Conservation (phyloP, 106 monocot species). For the Allium fistulosum region DNA sequence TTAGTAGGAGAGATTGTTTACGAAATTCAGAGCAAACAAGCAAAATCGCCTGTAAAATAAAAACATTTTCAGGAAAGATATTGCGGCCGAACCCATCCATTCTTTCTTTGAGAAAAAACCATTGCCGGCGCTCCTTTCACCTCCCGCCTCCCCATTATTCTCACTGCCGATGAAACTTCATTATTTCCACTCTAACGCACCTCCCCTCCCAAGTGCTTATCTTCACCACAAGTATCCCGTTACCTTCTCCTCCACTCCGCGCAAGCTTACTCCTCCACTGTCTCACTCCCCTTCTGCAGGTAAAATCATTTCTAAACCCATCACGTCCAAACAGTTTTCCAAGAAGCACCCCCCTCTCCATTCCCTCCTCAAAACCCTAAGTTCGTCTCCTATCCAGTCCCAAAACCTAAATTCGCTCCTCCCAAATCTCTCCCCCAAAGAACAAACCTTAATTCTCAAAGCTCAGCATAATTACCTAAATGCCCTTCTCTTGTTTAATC, state of each 20-base stretch:
- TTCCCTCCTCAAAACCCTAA: slow-evolving; percentile 13
- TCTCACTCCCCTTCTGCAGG: not conserved
- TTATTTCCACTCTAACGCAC: not conserved
- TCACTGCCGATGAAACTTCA: slow-evolving; percentile 7
- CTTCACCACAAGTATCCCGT: not conserved
- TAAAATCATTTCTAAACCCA: slow-evolving; percentile 6
- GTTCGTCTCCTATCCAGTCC: not conserved
- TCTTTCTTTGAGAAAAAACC: not conserved
- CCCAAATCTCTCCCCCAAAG: slow-evolving; percentile 38
- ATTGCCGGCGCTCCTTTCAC: not conserved
- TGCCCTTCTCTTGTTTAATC: slow-evolving; percentile 38
- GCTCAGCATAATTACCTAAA: slow-evolving; percentile 39
- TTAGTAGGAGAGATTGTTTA: too few species aligned
- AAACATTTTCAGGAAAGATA: too few species aligned
- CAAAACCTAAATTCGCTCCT: slow-evolving; percentile 25
- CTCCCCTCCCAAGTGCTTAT: not conserved
- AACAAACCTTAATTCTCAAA: slow-evolving; percentile 61
- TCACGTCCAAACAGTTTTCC: not conserved
- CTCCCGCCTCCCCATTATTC: not conserved
- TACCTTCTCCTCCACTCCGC: not conserved
- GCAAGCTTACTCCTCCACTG: slow-evolving; percentile 3
- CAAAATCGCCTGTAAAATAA: too few species aligned
- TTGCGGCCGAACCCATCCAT: too few species aligned
- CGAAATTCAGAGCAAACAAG: too few species aligned
- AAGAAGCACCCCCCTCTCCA: slow-evolving; percentile 3